Conservation (phyloP, 441 rosid genomes). For the Croton setiger region DNA sequence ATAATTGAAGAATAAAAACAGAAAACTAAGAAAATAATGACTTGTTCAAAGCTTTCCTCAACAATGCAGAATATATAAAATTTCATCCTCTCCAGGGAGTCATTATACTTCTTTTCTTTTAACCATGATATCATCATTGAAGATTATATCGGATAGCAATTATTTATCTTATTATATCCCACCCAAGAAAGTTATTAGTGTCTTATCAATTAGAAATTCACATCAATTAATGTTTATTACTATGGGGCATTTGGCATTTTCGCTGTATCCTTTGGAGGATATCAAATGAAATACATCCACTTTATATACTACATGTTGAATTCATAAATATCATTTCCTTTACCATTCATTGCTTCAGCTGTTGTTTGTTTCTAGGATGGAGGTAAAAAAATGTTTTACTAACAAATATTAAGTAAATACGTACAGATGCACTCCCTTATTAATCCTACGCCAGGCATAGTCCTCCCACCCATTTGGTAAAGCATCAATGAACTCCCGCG, state of each 20-base stretch:
- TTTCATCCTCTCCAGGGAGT: background rate
- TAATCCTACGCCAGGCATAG: conserved; percentile 94
- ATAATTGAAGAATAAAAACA: conserved; percentile 10
- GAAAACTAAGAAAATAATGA: background rate
- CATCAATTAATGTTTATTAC: background rate
- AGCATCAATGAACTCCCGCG: conserved; percentile 86
- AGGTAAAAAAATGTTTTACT: background rate
- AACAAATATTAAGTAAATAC: conserved; percentile 23
- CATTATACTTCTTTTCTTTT: background rate
- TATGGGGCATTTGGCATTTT: background rate
- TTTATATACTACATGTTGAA: background rate
- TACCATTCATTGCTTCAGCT: background rate
- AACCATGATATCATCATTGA: background rate
- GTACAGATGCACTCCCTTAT: conserved; percentile 84
- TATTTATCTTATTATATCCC: background rate
- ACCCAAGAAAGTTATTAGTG: background rate
- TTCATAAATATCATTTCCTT: conserved; percentile 4
- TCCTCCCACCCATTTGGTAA: conserved; percentile 97
- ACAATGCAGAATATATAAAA: background rate
- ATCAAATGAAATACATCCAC: background rate
- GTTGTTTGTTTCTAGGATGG: background rate
- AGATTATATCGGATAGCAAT: background rate
- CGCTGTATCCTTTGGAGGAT: background rate
- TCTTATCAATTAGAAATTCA: background rate
- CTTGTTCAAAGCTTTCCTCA: background rate